phyloP scores from a whole-genome alignment of 2,329 filamentous ascomycete genomes.

The Alternaria gansuensis region DNA sequence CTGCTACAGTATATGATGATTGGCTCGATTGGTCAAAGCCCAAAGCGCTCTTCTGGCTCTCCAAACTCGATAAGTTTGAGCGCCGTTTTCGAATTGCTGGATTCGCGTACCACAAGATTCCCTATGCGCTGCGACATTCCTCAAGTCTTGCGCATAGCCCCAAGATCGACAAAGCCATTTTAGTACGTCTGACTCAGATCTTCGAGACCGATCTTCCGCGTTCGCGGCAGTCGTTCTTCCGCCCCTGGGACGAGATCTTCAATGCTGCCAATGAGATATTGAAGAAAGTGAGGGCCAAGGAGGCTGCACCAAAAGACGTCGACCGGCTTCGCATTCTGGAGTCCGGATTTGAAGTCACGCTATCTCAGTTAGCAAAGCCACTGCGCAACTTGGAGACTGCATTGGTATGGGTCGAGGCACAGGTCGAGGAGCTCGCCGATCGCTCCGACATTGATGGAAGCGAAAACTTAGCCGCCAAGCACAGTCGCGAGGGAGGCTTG shows the following conservation, averaged over 20 bases:
- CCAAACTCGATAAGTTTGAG: conserved; percentile 14
- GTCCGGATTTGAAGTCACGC: neutral
- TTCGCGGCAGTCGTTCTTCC: conserved; percentile 11
- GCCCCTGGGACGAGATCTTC: conserved; percentile 12
- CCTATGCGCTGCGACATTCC: conserved; percentile 10
- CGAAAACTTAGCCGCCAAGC: neutral
- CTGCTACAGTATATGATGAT: conserved; percentile 8
- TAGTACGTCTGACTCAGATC: conserved; percentile 8
- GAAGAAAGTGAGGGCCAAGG: neutral
- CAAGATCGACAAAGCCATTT: neutral
- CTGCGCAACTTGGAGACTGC: neutral
- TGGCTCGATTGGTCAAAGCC: conserved; percentile 15
- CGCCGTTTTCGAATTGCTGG: conserved; percentile 16
- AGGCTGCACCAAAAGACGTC: neutral
- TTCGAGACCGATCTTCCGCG: conserved; percentile 16
- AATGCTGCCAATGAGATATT: neutral
- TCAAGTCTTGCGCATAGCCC: neutral
- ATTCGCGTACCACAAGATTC: conserved; percentile 15
- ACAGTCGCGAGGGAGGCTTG: conserved; percentile 16
- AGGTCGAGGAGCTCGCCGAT: neutral
- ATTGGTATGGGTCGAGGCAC: conserved; percentile 12
- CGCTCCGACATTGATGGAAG: conserved; percentile 2
- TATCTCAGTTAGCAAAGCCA: neutral
- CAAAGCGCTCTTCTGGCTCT: conserved; percentile 10
- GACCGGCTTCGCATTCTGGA: conserved; percentile 1